Conservation (phyloP, 1,284 basidiomycete species). For the Entoloma clypeatum region DNA sequence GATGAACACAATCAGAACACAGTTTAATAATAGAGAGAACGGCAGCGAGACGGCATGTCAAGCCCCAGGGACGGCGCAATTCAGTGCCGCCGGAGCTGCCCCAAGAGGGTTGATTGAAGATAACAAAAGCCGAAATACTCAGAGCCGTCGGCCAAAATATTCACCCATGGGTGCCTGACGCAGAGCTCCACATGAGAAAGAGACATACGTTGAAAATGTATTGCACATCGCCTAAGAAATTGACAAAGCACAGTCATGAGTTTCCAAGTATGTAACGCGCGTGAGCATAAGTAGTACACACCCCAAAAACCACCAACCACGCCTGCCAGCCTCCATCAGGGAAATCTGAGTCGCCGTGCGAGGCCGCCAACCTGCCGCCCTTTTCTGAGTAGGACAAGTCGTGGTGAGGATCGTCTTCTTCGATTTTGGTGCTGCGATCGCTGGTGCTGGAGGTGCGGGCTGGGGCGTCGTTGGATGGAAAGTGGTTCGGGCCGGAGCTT, state of each 20-base stretch:
- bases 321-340: constrained; percentile 43
- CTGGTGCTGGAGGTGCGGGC: background rate
- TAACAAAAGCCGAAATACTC: background rate
- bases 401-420: constrained; percentile 2
- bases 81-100: too few species aligned
- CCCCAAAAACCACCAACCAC: constrained; percentile 34
- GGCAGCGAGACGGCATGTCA: too few species aligned
- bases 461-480: too few species aligned
- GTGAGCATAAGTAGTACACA: constrained; percentile 24
- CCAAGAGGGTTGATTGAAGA: background rate
- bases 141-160: too few species aligned
- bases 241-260: constrained; percentile 4
- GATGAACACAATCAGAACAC: too few species aligned
- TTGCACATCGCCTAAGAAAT: constrained; percentile 37
- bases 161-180: too few species aligned
- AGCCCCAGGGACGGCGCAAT: too few species aligned
- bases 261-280: background rate
- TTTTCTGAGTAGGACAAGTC: constrained; percentile 1
- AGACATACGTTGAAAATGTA: constrained; percentile 42
- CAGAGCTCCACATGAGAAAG: constrained; percentile 9
- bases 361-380: background rate
- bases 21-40: too few species aligned
- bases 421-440: background rate
- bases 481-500: too few species aligned
- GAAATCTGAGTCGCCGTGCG: constrained; percentile 22